These are phyloP conservation scores for Blastobotrys buckinghamii DNA, from an alignment of 1,139 yeast genomes.

Conservation along the genomic window DNA sequence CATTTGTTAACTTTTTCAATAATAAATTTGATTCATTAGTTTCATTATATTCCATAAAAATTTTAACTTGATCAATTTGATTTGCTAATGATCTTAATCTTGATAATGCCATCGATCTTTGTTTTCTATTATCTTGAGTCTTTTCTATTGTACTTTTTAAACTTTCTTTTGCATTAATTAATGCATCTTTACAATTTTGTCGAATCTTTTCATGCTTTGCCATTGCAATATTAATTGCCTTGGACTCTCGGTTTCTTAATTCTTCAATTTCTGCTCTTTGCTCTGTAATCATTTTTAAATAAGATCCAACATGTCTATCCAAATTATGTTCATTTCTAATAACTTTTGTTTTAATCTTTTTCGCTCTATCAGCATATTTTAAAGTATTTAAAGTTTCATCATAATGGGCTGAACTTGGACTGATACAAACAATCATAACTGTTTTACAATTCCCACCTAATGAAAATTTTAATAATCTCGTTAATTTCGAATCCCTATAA, in stretches of 20 bases:
- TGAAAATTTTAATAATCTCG: slow-evolving; percentile 78
- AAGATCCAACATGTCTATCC: slow-evolving; percentile 83
- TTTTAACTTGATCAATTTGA: slow-evolving; percentile 21
- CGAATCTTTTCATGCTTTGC: slow-evolving; percentile 18
- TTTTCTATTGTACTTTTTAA: slow-evolving; percentile 20
- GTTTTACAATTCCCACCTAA: slow-evolving; percentile 95
- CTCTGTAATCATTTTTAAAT: slow-evolving; percentile 77
- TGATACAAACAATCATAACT: slow-evolving; percentile 90
- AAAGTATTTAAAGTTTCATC: slow-evolving; percentile 89
- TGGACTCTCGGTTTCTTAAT: slow-evolving; percentile 49
- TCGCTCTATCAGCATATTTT: slow-evolving; percentile 86
- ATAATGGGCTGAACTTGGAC: slow-evolving; percentile 79
- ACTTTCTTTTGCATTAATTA: slow-evolving; percentile 22
- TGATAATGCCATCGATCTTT: slow-evolving; percentile 17
- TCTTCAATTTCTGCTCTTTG: slow-evolving; percentile 75
- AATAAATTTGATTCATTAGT: slow-evolving; percentile 1
- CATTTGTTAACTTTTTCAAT: slow-evolving; percentile 13
- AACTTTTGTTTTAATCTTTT: slow-evolving; percentile 79
- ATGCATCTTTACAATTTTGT: slow-evolving; percentile 15
- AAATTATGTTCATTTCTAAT: slow-evolving; percentile 69
- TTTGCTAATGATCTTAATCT: slow-evolving; percentile 16
- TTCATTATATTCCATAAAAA: slow-evolving; percentile 12
- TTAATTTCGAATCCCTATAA: slow-evolving; percentile 81
- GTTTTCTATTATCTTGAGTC: slow-evolving; percentile 16
- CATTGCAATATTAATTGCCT: slow-evolving; percentile 35